phyloP scores from a whole-genome alignment of 2,329 filamentous ascomycete genomes.

The Penicillium italicum region DNA sequence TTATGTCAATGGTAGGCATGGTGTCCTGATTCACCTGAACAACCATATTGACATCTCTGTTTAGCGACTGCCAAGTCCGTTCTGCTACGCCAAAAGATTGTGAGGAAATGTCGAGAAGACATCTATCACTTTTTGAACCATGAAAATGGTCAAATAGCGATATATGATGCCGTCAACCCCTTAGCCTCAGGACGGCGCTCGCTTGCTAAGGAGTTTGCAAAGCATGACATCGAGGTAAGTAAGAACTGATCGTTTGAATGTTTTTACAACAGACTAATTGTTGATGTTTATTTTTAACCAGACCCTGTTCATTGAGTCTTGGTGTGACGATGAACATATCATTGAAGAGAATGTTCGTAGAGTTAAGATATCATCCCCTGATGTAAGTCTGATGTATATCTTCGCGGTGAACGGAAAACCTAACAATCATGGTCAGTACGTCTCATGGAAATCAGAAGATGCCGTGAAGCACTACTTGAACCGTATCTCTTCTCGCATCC shows the following conservation, averaged over 20 bases:
- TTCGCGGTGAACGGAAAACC: slow-evolving; percentile 2
- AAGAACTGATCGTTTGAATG: background rate
- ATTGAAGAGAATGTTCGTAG: slow-evolving; percentile 94
- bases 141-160: slow-evolving; percentile 96
- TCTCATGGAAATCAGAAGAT: slow-evolving; percentile 86
- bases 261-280: background rate
- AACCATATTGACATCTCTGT: slow-evolving; percentile 17
- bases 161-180: slow-evolving; percentile 97
- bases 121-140: slow-evolving; percentile 96
- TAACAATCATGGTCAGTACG: slow-evolving; percentile 57
- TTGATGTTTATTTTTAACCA: slow-evolving; percentile 38
- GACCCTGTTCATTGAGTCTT: slow-evolving; percentile 96
- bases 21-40: background rate
- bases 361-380: slow-evolving; percentile 96
- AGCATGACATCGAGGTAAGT: slow-evolving; percentile 82
- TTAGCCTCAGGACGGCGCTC: slow-evolving; percentile 75
- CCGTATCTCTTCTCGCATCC: slow-evolving; percentile 87
- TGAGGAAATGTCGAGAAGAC: slow-evolving; percentile 95
- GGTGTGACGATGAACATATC: slow-evolving; percentile 87
- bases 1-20: slow-evolving; percentile 70
- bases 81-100: slow-evolving; percentile 91
- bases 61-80: slow-evolving; percentile 78
- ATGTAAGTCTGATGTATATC: slow-evolving; percentile 57
- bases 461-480: slow-evolving; percentile 87
- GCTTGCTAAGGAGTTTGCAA: slow-evolving; percentile 93